Percentiles rank a stretch among this genome's conserved stretches.
Conservation (phyloP, 768 basidiomycete genomes). For the Trichaptum fuscoviolaceum region DNA sequence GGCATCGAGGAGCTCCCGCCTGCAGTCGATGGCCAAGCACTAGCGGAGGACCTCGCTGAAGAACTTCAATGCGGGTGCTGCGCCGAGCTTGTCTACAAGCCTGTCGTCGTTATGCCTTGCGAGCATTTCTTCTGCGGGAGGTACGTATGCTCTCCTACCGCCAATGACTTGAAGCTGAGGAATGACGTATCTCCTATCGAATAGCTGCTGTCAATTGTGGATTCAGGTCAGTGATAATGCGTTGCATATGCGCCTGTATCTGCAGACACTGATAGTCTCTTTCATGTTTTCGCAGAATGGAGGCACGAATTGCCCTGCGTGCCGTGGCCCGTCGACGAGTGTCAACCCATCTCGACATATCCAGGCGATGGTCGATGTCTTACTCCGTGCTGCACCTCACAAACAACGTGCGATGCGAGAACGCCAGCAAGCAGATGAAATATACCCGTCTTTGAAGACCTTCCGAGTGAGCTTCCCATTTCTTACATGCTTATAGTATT, state of each 20-base stretch:
- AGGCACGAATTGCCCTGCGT: conserved; percentile 79
- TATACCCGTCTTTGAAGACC: conserved; percentile 58
- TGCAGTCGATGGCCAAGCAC: conserved; percentile 24
- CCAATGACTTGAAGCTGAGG: neutral
- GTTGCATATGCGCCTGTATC: conserved; percentile 7
- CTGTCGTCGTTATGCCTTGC: conserved; percentile 78
- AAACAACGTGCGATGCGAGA: conserved; percentile 65
- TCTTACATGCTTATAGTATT: neutral
- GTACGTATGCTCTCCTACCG: conserved; percentile 31
- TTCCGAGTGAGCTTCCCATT: conserved; percentile 48
- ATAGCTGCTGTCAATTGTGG: conserved; percentile 79
- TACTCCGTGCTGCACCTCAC: conserved; percentile 67
- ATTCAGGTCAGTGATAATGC: conserved; percentile 58
- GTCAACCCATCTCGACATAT: conserved; percentile 71
- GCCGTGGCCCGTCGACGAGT: conserved; percentile 61
- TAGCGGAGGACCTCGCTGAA: conserved; percentile 60
- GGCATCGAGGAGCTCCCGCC: neutral
- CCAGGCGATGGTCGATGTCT: conserved; percentile 64
- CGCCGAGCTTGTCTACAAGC: conserved; percentile 73
- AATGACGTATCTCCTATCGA: neutral
- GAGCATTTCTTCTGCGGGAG: conserved; percentile 92
- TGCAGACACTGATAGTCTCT: conserved; percentile 6
- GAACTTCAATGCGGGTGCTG: conserved; percentile 87
- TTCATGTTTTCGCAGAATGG: conserved; percentile 51
- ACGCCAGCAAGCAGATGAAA: conserved; percentile 74